Evolutionary conservation across 169 alveolate genomes (phyloP).

Genomic region (Sarcocystis neurona): DNA sequence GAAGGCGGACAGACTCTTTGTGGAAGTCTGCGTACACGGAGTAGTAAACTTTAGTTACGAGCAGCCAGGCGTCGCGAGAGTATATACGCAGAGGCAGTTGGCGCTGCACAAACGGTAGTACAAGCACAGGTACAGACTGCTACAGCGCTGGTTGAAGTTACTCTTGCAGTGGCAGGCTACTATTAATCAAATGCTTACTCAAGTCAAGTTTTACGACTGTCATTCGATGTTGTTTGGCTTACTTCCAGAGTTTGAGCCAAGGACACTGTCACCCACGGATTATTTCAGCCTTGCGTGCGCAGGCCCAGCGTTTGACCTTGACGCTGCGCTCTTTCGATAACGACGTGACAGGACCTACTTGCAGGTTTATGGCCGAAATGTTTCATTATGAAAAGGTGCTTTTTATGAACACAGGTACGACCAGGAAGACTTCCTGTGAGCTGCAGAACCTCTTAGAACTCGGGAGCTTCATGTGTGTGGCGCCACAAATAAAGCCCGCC

Average conservation of each 20-base stretch:
- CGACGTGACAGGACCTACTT: slow-evolving; percentile 81
- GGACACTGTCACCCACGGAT: slow-evolving; percentile 95
- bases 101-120: no score
- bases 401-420: slow-evolving; percentile 90
- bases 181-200: no score
- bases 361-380: slow-evolving; percentile 78
- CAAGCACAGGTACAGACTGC: no score
- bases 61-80: no score
- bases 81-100: no score
- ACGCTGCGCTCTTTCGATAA: slow-evolving; percentile 89
- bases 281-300: slow-evolving; percentile 80
- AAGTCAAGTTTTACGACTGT: no score
- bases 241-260: slow-evolving; percentile 74
- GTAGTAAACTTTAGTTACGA: no score
- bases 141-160: no score
- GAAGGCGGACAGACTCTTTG: no score
- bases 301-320: slow-evolving; percentile 82
- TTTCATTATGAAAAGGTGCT: slow-evolving; percentile 81
- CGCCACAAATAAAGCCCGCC: background rate
- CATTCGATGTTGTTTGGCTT: no score
- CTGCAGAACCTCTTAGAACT: slow-evolving; percentile 63
- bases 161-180: no score
- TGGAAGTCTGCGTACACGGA: no score
- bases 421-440: background rate
- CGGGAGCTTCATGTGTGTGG: background rate